These are phyloP conservation scores for Berkeleyomyces rouxiae DNA, from an alignment of 2,329 filamentous ascomycete genomes.

Conservation along the genomic window DNA sequence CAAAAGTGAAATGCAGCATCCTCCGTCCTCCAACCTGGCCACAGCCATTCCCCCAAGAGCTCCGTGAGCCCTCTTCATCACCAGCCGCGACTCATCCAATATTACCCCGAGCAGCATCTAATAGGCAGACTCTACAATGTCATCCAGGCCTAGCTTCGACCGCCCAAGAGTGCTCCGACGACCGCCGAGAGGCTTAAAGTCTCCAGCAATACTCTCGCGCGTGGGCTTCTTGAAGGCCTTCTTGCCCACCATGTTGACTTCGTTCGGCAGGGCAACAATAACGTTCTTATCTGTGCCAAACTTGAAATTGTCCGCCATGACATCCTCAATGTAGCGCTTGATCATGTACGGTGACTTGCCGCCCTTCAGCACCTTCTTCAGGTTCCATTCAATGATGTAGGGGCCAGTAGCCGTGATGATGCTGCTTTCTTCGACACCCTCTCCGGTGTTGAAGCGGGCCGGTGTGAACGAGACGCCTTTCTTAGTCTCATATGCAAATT, in stretches of 20 bases:
- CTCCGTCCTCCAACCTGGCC: not conserved
- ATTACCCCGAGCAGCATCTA: conserved; percentile 19
- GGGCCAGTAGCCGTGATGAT: conserved; percentile 95
- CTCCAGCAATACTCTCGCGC: conserved; percentile 72
- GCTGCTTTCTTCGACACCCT: conserved; percentile 67
- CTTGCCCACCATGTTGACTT: conserved; percentile 94
- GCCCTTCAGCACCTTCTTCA: conserved; percentile 74
- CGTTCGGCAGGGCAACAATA: conserved; percentile 89
- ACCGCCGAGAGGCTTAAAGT: conserved; percentile 28
- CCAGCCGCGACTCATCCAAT: not conserved
- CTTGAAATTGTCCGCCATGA: conserved; percentile 97
- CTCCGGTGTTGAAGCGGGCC: conserved; percentile 83
- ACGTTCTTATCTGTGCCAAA: conserved; percentile 96
- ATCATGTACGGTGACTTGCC: conserved; percentile 84
- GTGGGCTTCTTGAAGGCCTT: conserved; percentile 74
- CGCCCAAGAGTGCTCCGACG: conserved; percentile 37
- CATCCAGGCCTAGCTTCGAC: conserved; percentile 62
- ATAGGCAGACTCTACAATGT: conserved; percentile 62
- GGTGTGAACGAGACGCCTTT: conserved; percentile 74
- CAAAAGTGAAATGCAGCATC: not conserved
- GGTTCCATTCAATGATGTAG: conserved; percentile 90
- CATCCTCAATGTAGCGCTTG: conserved; percentile 87
- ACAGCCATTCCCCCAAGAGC: not conserved
- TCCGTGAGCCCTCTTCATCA: not conserved
- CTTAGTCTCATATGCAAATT: conserved; percentile 93